Evolutionary conservation across 306 rosid species (phyloP).

Genomic region (Corylus americana): DNA sequence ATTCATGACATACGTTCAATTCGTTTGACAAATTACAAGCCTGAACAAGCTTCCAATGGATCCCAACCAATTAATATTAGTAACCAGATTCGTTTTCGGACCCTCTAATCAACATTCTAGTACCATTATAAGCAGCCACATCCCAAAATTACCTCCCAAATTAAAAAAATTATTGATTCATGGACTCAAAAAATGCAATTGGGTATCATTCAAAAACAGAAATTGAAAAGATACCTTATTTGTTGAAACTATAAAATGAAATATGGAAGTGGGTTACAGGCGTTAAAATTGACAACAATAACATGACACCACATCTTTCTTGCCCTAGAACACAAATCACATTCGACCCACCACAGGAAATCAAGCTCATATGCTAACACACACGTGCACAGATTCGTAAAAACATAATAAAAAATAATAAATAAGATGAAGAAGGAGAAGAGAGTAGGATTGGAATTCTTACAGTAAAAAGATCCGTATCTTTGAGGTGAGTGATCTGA

Average conservation of each 20-base stretch:
- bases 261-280: neutral
- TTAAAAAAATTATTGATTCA: neutral
- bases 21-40: neutral
- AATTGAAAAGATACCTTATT: neutral
- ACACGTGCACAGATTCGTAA: neutral
- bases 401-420: neutral
- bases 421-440: neutral
- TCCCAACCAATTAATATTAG: slow-evolving; percentile 15
- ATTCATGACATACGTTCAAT: neutral
- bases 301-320: neutral
- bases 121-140: neutral
- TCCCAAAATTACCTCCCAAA: neutral
- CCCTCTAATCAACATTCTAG: neutral
- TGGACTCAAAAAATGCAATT: neutral
- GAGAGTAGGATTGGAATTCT: slow-evolving; percentile 22
- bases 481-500: slow-evolving; percentile 52
- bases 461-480: slow-evolving; percentile 80
- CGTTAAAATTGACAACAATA: neutral
- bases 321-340: neutral
- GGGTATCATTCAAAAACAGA: neutral
- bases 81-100: neutral
- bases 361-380: neutral
- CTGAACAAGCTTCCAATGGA: neutral
- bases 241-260: neutral
- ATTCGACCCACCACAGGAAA: neutral